phyloP scores from a whole-genome alignment of 2,329 filamentous ascomycete genomes.

The Tolypocladium sp. region DNA sequence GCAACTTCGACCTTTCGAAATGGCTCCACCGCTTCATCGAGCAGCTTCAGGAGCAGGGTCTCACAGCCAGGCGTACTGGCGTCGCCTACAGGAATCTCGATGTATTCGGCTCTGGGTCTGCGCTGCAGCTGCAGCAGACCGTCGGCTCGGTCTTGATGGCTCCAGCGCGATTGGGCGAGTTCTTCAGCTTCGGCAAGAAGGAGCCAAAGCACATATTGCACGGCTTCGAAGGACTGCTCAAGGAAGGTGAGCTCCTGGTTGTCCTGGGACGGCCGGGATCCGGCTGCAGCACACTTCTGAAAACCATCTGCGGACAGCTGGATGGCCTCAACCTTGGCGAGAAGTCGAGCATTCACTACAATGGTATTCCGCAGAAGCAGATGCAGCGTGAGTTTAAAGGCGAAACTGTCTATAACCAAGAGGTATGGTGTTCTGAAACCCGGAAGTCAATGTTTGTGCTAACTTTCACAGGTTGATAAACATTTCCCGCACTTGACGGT shows the following conservation, averaged over 20 bases:
- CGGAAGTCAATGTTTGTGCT: background rate
- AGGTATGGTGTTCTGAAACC: conserved; percentile 28
- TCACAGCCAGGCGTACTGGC: conserved; percentile 44
- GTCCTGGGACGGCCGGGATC: conserved; percentile 59
- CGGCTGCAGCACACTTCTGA: conserved; percentile 56
- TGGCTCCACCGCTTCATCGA: conserved; percentile 30
- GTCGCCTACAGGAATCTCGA: conserved; percentile 56
- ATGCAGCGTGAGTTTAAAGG: conserved; percentile 55
- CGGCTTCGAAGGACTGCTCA: conserved; percentile 54
- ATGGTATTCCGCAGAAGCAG: conserved; percentile 43
- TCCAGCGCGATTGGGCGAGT: conserved; percentile 48
- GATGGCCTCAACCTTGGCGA: conserved; percentile 46
- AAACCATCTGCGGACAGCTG: conserved; percentile 51
- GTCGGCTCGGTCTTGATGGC: conserved; percentile 49
- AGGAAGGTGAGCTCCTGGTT: conserved; percentile 57
- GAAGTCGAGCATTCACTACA: conserved; percentile 48
- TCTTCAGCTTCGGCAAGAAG: conserved; percentile 37
- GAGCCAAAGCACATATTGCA: conserved; percentile 51
- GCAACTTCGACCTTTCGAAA: conserved; percentile 29
- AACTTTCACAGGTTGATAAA: conserved; percentile 43
- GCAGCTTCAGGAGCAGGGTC: conserved; percentile 43
- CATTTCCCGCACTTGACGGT: conserved; percentile 75
- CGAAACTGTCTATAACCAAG: conserved; percentile 66
- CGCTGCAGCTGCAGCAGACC: conserved; percentile 60
- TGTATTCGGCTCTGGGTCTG: conserved; percentile 57